These are phyloP conservation scores for Metschnikowia cerradonensis DNA, from an alignment of 805 yeast species.

Conservation along the genomic window DNA sequence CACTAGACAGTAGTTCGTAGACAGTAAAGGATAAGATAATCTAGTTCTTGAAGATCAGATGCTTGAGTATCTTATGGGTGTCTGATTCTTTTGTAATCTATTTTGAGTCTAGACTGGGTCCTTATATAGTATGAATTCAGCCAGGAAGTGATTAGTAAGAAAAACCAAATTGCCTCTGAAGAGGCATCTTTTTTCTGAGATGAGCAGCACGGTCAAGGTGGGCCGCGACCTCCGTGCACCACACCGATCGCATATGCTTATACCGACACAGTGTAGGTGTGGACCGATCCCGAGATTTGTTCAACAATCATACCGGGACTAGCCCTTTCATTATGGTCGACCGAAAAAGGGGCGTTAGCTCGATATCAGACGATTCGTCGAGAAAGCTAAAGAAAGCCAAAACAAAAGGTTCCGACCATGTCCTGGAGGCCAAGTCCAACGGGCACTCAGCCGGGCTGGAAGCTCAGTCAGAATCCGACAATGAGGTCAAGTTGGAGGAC, in stretches of 20 bases:
- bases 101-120: background rate
- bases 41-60: too few species aligned
- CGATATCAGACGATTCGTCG: slow-evolving; percentile 25
- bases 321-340: slow-evolving; percentile 26
- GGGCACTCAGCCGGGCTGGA: slow-evolving; percentile 14
- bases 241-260: background rate
- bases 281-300: background rate
- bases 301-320: background rate
- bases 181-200: slow-evolving; percentile 5
- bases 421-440: slow-evolving; percentile 11
- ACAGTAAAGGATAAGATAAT: too few species aligned
- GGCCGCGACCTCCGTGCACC: slow-evolving; percentile 1
- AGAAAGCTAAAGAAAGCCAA: slow-evolving; percentile 14
- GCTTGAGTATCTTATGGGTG: background rate
- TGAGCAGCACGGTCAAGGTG: slow-evolving; percentile 7
- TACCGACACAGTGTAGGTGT: background rate
- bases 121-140: too few species aligned
- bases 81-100: background rate
- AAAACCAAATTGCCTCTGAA: background rate
- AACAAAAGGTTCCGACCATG: slow-evolving; percentile 6
- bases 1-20: too few species aligned
- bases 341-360: slow-evolving; percentile 27
- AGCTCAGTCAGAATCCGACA: slow-evolving; percentile 21
- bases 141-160: slow-evolving; percentile 4
- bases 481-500: slow-evolving; percentile 17